A percentile compares a stretch with the other conserved stretches of the same genome.
phyloP scores from a whole-genome alignment of 257 asterid species.

The Gynochthodes officinalis region DNA sequence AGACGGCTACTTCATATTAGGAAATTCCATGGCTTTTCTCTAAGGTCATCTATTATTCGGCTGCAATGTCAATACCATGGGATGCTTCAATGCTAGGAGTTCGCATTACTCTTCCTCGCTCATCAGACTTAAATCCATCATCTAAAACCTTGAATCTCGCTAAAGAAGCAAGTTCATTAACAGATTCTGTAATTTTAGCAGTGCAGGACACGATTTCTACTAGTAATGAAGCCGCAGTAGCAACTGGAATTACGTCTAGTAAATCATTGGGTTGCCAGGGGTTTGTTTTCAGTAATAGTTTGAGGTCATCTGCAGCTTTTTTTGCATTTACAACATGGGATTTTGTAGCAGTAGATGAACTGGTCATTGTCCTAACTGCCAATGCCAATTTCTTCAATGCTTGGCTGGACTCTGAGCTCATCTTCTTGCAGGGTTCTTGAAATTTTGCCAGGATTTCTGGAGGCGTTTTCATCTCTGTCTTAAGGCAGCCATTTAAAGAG shows the following conservation, averaged over 20 bases:
- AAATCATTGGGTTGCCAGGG: slow-evolving; percentile 35
- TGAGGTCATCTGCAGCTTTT: slow-evolving; percentile 36
- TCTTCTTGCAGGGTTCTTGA: slow-evolving; percentile 38
- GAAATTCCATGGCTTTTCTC: too few species aligned
- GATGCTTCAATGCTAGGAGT: slow-evolving; percentile 37
- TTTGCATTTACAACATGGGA: slow-evolving; percentile 28
- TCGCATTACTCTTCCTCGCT: slow-evolving; percentile 22
- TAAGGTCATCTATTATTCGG: too few species aligned
- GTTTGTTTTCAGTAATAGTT: slow-evolving; percentile 23
- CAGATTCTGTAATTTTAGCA: slow-evolving; percentile 39
- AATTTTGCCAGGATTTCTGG: slow-evolving; percentile 28
- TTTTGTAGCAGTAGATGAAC: slow-evolving; percentile 18
- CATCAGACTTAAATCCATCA: slow-evolving; percentile 19
- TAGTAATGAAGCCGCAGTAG: slow-evolving; percentile 47
- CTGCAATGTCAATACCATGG: slow-evolving; percentile 28
- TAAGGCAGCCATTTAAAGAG: slow-evolving; percentile 42
- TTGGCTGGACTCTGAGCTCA: slow-evolving; percentile 43
- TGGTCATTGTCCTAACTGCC: slow-evolving; percentile 42
- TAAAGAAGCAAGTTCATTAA: slow-evolving; percentile 40
- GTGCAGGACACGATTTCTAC: slow-evolving; percentile 44
- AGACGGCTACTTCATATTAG: too few species aligned
- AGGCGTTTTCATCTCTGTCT: slow-evolving; percentile 41
- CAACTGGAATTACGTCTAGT: slow-evolving; percentile 30
- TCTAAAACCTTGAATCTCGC: slow-evolving; percentile 42
- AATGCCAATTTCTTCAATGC: slow-evolving; percentile 43